phyloP scores from a whole-genome alignment of 2,329 filamentous ascomycete genomes.

The Gremmenia infestans region DNA sequence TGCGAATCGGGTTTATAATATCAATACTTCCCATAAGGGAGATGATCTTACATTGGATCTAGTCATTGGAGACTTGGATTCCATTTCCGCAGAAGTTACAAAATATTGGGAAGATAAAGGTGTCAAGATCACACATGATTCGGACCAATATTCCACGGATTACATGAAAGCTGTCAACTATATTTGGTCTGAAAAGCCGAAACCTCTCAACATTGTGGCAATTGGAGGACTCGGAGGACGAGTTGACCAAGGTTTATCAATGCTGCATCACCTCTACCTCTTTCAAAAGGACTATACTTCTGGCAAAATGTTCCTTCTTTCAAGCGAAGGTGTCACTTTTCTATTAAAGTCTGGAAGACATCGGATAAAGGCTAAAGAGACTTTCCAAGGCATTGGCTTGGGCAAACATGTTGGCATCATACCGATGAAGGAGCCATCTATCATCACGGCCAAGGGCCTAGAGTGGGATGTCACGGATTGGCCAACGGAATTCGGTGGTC shows the following conservation, averaged over 20 bases:
- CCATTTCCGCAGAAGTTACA: conserved; percentile 57
- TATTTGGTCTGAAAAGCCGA: conserved; percentile 34
- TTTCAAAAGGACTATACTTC: conserved; percentile 49
- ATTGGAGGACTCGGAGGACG: conserved; percentile 83
- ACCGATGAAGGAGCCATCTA: conserved; percentile 71
- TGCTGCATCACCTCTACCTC: conserved; percentile 77
- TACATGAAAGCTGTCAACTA: conserved; percentile 76
- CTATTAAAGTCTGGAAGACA: conserved; percentile 68
- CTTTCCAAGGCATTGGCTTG: conserved; percentile 10
- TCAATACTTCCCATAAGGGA: conserved; percentile 12
- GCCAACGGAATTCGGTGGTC: conserved; percentile 69
- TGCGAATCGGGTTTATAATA: conserved; percentile 66
- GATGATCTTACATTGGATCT: conserved; percentile 58
- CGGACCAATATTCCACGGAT: conserved; percentile 86
- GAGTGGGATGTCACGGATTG: conserved; percentile 89
- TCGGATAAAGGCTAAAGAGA: conserved; percentile 51
- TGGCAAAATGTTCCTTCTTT: conserved; percentile 71
- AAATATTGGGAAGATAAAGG: conserved; percentile 40
- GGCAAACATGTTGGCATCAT: conserved; percentile 81
- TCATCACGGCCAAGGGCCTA: conserved; percentile 74
- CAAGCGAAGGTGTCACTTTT: conserved; percentile 74
- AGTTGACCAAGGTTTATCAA: conserved; percentile 86
- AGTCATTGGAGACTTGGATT: conserved; percentile 91
- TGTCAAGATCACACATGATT: conserved; percentile 61
- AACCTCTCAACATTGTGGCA: conserved; percentile 62